Percentiles rank a stretch among this genome's conserved stretches.
Evolutionary conservation across 108 stramenopile genomes (phyloP).

Genomic region (Stephanodiscus triporus): DNA sequence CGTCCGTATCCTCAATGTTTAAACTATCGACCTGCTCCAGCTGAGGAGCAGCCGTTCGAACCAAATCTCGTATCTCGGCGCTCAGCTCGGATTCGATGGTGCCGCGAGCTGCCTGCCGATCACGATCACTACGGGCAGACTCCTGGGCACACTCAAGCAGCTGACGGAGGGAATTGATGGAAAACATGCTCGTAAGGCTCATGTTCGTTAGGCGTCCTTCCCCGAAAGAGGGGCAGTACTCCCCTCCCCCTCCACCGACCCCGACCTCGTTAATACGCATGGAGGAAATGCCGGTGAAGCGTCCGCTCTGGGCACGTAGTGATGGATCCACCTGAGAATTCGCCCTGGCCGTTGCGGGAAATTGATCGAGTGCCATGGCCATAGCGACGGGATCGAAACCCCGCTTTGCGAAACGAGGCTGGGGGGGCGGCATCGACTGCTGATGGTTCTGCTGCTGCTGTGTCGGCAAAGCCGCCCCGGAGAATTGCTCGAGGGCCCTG

Average conservation of each 20-base stretch:
- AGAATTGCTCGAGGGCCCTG: slow-evolving; percentile 13
- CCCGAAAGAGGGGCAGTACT: neutral
- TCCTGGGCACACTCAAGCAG: slow-evolving; percentile 12
- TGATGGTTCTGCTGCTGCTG: slow-evolving; percentile 4
- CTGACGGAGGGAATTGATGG: slow-evolving; percentile 26
- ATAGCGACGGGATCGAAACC: slow-evolving; percentile 10
- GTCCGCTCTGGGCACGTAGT: neutral
- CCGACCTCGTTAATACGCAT: neutral
- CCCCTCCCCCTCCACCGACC: neutral
- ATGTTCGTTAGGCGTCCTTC: neutral
- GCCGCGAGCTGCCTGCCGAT: neutral
- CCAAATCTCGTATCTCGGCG: slow-evolving; percentile 20
- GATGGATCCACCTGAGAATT: neutral
- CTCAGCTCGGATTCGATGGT: slow-evolving; percentile 15
- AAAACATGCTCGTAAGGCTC: slow-evolving; percentile 20
- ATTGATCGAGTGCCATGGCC: slow-evolving; percentile 23
- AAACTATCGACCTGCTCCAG: slow-evolving; percentile 26
- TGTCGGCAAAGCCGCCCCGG: neutral
- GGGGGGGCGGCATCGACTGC: neutral
- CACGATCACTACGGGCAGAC: neutral
- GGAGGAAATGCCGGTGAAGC: neutral
- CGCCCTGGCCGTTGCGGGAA: neutral
- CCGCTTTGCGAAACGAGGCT: neutral
- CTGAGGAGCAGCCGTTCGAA: slow-evolving; percentile 17
- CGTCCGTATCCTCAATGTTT: slow-evolving; percentile 9